phyloP scores from a whole-genome alignment of 2,329 filamentous ascomycete species.

The Aspergillus arachidicola region DNA sequence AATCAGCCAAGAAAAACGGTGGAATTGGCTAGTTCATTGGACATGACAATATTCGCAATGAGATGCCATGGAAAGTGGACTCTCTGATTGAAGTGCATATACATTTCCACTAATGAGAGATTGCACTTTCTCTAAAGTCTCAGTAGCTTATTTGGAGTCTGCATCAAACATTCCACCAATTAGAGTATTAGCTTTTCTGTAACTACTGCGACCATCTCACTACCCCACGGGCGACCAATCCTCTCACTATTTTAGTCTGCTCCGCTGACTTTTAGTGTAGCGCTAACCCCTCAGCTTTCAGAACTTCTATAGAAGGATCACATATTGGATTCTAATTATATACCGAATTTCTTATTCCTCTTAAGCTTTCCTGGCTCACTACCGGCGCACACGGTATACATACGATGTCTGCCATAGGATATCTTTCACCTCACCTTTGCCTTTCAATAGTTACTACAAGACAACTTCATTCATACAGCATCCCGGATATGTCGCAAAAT shows the following conservation, averaged over 20 bases:
- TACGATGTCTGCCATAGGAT: background rate
- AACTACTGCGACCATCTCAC: background rate
- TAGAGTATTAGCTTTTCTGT: background rate
- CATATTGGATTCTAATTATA: background rate
- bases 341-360: too few relatives aligned
- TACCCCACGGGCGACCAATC: background rate
- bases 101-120: background rate
- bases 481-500: background rate
- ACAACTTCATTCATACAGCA: background rate
- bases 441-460: background rate
- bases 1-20: background rate
- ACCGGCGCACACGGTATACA: too few relatives aligned
- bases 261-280: background rate
- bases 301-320: background rate
- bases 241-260: background rate
- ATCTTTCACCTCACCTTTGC: background rate
- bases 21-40: background rate
- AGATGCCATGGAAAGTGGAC: background rate
- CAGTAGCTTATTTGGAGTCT: background rate
- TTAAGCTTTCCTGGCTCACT: too few relatives aligned
- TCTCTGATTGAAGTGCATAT: background rate
- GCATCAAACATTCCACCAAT: background rate
- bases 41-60: background rate
- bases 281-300: background rate
- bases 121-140: too few relatives aligned